Base-by-base conservation (phyloP, 2,329 filamentous ascomycete genomes). In the Diaporthe sp. region DNA sequence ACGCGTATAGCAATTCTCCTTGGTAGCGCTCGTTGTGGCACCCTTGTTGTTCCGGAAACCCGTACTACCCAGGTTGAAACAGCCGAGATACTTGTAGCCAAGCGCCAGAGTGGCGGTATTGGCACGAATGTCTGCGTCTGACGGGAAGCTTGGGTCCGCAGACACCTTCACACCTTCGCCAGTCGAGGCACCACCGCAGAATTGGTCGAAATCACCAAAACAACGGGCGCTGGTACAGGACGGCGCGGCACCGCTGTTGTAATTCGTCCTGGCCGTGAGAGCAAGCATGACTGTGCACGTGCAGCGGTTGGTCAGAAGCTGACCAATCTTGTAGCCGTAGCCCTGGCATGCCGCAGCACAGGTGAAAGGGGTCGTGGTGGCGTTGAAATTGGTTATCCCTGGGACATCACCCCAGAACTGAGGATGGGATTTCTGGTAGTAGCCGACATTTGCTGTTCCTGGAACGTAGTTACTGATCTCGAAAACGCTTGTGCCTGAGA, bases 321-420 rank as follows among this genome's bases (percentile, higher is more conserved):
- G 34, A 25, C 9, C n/a, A 13, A 42, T n/a, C 37, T 51, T 42
- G 67, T 22, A 71, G 28, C 67, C 67, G 15, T 71, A 55, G 2
- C 67, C 67, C 17, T 55, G 67, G 20, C 67, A 71, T 28, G 53
- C 67, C n/a, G 20, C 7, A 37, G n/a, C 17, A 49, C 67, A 71
- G 67, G 47, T 42, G 17, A n/a, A 7, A 20, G 44, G 67, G 10
- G 28, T 39, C 28, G 42, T 31, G 49, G 49, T 71, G 49, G 28
- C 5, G 31, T 71, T 71, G 49, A 53, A 57, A 5, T 37, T 53
- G 49, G 42, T 31, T 25, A 15, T 13, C 9, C 42, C 17, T 13
- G 3, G 17, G 13, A 44, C 25, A 10, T 31, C n/a, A 3, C 34
- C 67, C 67, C 44, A 55, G 67, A 51, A 71, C 10, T 57, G 37